phyloP scores from a whole-genome alignment of 345 rosid genomes.

The Syzygium aqueum region DNA sequence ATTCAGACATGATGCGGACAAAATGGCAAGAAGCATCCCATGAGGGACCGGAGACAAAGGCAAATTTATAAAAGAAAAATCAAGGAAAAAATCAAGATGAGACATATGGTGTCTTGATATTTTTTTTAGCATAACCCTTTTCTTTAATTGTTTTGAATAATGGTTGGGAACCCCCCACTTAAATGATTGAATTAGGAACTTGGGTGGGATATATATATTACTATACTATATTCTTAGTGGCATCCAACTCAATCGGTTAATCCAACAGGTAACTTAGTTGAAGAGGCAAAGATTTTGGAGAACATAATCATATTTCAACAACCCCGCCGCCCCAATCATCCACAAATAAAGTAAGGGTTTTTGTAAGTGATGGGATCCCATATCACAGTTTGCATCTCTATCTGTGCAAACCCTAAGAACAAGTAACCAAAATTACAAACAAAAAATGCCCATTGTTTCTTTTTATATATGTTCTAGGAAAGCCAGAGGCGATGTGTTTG shows the following conservation, averaged over 20 bases:
- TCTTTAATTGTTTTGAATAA: not conserved
- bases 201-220: not conserved
- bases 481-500: not conserved
- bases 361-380: constrained; percentile 10
- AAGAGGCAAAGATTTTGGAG: not conserved
- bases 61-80: no score
- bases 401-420: not conserved
- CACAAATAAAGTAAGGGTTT: not conserved
- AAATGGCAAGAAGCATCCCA: not conserved
- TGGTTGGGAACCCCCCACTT: not conserved
- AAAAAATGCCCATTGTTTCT: not conserved
- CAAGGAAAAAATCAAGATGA: not conserved
- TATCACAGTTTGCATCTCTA: constrained; percentile 9
- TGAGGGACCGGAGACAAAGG: not conserved
- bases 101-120: not conserved
- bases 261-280: not conserved
- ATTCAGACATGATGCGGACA: not conserved
- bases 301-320: not conserved
- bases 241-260: not conserved
- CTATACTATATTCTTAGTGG: not conserved
- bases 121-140: not conserved
- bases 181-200: not conserved
- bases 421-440: not conserved
- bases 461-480: not conserved
- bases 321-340: not conserved